These are phyloP conservation scores for Rhizopogon roseolus DNA, from an alignment of 768 basidiomycete species.

Conservation along the genomic window DNA sequence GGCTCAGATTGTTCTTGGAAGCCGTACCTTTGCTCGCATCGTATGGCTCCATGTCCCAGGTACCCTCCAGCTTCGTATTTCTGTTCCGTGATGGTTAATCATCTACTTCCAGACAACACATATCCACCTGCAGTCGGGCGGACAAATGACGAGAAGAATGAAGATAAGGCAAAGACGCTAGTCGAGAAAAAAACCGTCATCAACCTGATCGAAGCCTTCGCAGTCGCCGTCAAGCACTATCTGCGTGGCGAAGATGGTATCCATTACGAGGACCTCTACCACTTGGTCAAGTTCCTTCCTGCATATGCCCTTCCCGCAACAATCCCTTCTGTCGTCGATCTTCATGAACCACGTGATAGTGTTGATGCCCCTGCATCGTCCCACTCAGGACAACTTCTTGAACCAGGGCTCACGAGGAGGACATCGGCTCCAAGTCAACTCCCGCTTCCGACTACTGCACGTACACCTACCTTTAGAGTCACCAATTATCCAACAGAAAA, in stretches of 20 bases:
- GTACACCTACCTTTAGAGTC: slow-evolving; percentile 11
- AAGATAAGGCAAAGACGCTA: slow-evolving; percentile 40
- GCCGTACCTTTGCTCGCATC: slow-evolving; percentile 52
- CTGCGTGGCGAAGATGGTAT: slow-evolving; percentile 48
- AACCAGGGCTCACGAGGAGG: background rate
- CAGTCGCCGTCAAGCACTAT: slow-evolving; percentile 67
- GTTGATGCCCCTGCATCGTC: slow-evolving; percentile 5
- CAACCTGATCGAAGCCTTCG: slow-evolving; percentile 63
- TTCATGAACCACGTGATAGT: slow-evolving; percentile 3
- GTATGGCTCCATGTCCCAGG: slow-evolving; percentile 69
- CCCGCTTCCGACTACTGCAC: slow-evolving; percentile 23
- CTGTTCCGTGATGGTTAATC: background rate
- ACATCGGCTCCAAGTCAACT: slow-evolving; percentile 17
- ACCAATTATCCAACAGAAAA: slow-evolving; percentile 8
- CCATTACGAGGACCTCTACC: slow-evolving; percentile 47
- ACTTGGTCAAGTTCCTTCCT: slow-evolving; percentile 70
- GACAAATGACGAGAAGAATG: slow-evolving; percentile 8
- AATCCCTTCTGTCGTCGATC: slow-evolving; percentile 35
- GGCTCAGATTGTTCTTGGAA: slow-evolving; percentile 59
- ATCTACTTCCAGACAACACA: slow-evolving; percentile 14
- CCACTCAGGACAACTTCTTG: slow-evolving; percentile 3
- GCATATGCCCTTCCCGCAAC: slow-evolving; percentile 53
- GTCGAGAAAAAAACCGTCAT: slow-evolving; percentile 68
- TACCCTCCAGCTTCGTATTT: slow-evolving; percentile 15
- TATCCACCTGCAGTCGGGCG: slow-evolving; percentile 3